Evolutionary conservation across 441 rosid species (phyloP).

Genomic region (Brassica hybrid): DNA sequence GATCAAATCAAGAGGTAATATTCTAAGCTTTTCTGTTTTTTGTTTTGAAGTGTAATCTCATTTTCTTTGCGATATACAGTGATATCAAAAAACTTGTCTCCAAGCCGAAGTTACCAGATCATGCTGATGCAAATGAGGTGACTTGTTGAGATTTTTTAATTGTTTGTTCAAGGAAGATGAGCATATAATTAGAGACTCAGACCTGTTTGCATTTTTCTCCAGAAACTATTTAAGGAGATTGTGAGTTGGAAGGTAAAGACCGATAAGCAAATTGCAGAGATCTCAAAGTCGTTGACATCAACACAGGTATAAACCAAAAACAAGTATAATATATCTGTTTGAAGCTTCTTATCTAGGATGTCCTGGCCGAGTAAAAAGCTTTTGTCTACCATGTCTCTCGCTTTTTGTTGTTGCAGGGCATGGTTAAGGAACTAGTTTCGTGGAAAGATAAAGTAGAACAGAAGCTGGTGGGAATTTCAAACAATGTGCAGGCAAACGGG

Average conservation of each 20-base stretch:
- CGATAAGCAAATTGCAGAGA: slow-evolving; percentile 60
- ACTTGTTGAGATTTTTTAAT: slow-evolving; percentile 28
- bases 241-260: slow-evolving; percentile 62
- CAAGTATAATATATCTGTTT: slow-evolving; percentile 17
- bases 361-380: slow-evolving; percentile 14
- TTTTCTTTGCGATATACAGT: slow-evolving; percentile 50
- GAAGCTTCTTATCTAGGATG: slow-evolving; percentile 9
- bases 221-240: slow-evolving; percentile 67
- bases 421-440: slow-evolving; percentile 57
- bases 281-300: slow-evolving; percentile 69
- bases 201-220: slow-evolving; percentile 29
- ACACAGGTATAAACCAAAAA: slow-evolving; percentile 61
- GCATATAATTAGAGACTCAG: slow-evolving; percentile 22
- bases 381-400: slow-evolving; percentile 17
- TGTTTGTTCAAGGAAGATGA: slow-evolving; percentile 10
- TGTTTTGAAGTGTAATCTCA: slow-evolving; percentile 18
- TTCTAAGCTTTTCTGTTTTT: slow-evolving; percentile 3
- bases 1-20: slow-evolving; percentile 73
- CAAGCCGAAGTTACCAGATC: slow-evolving; percentile 58
- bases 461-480: slow-evolving; percentile 70
- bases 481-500: slow-evolving; percentile 63
- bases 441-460: slow-evolving; percentile 80
- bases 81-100: slow-evolving; percentile 57
- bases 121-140: slow-evolving; percentile 64
- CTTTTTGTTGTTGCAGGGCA: slow-evolving; percentile 47